Conservation (phyloP, 805 yeast species). For the Kregervanrija pseudodelftensis region DNA sequence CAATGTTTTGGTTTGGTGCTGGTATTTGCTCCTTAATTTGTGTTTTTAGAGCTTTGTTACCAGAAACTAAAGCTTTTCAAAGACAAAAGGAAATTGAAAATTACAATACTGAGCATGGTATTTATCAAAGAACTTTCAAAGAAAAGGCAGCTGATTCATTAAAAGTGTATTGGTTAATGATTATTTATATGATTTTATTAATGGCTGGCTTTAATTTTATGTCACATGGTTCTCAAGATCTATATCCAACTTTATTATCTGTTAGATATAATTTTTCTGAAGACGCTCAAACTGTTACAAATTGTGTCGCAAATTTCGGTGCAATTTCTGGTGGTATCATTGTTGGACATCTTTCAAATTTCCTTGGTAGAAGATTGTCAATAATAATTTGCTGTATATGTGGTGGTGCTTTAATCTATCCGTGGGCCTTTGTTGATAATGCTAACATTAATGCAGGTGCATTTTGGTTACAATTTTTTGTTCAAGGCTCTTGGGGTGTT, state of each 20-base stretch:
- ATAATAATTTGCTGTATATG: slow-evolving; percentile 43
- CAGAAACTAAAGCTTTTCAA: slow-evolving; percentile 49
- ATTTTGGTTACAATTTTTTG: slow-evolving; percentile 54
- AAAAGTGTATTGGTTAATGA: slow-evolving; percentile 49
- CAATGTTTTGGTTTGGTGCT: slow-evolving; percentile 65
- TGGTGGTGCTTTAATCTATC: slow-evolving; percentile 58
- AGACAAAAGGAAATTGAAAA: slow-evolving; percentile 32
- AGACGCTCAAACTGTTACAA: slow-evolving; percentile 46
- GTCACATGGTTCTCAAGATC: slow-evolving; percentile 60
- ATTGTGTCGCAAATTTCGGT: slow-evolving; percentile 51
- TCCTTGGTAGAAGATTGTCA: slow-evolving; percentile 48
- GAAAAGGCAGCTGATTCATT: slow-evolving; percentile 30
- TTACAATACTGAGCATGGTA: slow-evolving; percentile 25
- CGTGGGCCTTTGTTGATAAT: slow-evolving; percentile 46
- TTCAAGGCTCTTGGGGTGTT: slow-evolving; percentile 68
- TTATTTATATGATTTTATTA: slow-evolving; percentile 47
- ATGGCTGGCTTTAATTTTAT: slow-evolving; percentile 60
- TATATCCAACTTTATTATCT: slow-evolving; percentile 48
- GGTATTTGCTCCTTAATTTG: slow-evolving; percentile 41
- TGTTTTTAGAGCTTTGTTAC: slow-evolving; percentile 35
- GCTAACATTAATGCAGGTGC: slow-evolving; percentile 51
- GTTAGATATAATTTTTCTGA: slow-evolving; percentile 36
- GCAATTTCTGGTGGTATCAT: slow-evolving; percentile 50
- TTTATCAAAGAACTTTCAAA: slow-evolving; percentile 27
- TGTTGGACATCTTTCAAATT: slow-evolving; percentile 48